Evolutionary conservation across 1,284 basidiomycete genomes (phyloP).

Genomic region (Kwoniella shivajii): DNA sequence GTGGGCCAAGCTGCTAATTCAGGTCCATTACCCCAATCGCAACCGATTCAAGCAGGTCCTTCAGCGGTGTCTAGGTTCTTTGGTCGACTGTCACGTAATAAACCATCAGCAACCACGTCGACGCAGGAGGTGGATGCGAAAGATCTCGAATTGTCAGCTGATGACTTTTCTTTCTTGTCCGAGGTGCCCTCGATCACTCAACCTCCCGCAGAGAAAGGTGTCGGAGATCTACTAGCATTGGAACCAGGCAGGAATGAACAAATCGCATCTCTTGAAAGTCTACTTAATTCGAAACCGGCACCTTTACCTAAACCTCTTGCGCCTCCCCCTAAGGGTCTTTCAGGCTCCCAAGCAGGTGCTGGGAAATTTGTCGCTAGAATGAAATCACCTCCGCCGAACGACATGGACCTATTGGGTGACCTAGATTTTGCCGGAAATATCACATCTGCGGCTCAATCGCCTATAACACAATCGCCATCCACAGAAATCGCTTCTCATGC

Average conservation of each 20-base stretch:
- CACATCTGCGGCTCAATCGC: neutral
- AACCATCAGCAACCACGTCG: constrained; percentile 9
- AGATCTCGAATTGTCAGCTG: constrained; percentile 48
- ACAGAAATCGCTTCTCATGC: neutral
- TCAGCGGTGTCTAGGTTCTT: constrained; percentile 53
- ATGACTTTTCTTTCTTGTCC: constrained; percentile 52
- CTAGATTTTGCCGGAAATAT: constrained; percentile 33
- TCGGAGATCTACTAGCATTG: constrained; percentile 43
- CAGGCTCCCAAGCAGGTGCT: constrained; percentile 4
- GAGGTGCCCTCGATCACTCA: constrained; percentile 48
- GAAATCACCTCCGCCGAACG: constrained; percentile 19
- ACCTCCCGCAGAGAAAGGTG: constrained; percentile 25
- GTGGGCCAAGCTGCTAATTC: neutral
- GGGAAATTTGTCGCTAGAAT: constrained; percentile 34
- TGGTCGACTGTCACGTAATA: constrained; percentile 36
- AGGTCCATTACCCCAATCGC: neutral
- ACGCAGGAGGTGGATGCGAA: constrained; percentile 20
- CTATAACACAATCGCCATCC: constrained; percentile 2
- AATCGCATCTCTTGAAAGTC: constrained; percentile 37
- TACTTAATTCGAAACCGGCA: constrained; percentile 30
- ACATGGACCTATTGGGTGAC: constrained; percentile 44
- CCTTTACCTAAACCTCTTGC: constrained; percentile 41
- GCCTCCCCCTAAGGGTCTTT: constrained; percentile 26
- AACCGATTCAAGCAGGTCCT: constrained; percentile 16
- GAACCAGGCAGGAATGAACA: constrained; percentile 28